These are phyloP conservation scores for Cytospora leucostoma DNA, from an alignment of 2,329 filamentous ascomycete species.

Conservation along the genomic window DNA sequence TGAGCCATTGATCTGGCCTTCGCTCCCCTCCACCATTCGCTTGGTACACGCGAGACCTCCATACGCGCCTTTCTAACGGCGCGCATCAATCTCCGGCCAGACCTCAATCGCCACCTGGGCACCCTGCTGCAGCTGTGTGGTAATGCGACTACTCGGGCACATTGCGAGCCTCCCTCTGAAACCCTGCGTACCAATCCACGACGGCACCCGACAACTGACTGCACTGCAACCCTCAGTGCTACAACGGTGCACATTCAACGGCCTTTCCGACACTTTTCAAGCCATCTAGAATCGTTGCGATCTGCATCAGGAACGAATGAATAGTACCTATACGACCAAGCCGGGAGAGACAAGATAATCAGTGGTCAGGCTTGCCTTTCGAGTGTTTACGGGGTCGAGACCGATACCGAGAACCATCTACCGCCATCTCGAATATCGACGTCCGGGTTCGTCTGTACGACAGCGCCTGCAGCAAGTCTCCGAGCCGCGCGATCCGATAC, in stretches of 20 bases:
- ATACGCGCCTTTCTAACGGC: neutral
- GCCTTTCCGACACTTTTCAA: neutral
- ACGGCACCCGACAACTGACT: constrained; percentile 1
- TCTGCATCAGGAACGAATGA: neutral
- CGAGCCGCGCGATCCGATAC: neutral
- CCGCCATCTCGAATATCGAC: neutral
- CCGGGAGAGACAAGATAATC: neutral
- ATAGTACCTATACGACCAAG: neutral
- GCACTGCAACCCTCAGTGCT: neutral
- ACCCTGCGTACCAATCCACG: constrained; percentile 3
- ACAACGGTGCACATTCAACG: neutral
- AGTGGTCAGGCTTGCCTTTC: neutral
- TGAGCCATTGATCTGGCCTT: neutral
- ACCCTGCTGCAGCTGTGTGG: neutral
- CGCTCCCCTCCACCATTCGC: neutral
- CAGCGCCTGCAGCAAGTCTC: neutral
- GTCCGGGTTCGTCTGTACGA: neutral
- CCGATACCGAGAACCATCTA: neutral
- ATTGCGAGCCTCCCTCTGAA: constrained; percentile 7
- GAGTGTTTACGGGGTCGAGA: neutral
- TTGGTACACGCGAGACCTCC: neutral
- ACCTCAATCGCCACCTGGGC: neutral
- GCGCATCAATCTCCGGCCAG: neutral
- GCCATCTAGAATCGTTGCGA: neutral
- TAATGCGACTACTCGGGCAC: constrained; percentile 1